Conservation (phyloP, 2,329 filamentous ascomycete species). For the Beauveria medogensis region DNA sequence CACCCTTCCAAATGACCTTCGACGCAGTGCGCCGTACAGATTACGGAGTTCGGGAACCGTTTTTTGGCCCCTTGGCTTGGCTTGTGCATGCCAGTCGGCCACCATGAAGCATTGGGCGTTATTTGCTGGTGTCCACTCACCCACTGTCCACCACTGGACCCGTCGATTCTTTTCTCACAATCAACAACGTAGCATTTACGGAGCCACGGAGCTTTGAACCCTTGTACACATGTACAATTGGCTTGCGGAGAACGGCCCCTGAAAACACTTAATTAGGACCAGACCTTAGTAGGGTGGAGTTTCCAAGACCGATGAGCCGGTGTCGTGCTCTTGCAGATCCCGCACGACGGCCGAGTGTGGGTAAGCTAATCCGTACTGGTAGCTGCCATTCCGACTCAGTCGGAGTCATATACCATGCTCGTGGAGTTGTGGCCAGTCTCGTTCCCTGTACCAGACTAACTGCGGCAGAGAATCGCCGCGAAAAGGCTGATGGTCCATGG, state of each 20-base stretch:
- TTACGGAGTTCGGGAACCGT: not conserved
- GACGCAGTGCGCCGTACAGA: not conserved
- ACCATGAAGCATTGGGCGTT: not conserved
- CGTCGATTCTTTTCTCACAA: not conserved
- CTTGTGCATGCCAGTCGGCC: not conserved
- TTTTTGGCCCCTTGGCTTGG: not conserved
- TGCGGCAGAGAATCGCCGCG: not conserved
- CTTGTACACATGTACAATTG: not conserved
- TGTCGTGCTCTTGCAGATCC: not conserved
- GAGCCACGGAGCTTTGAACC: not conserved
- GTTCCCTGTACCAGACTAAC: not conserved
- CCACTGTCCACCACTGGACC: not conserved
- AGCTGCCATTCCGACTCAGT: not conserved
- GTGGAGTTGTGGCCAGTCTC: not conserved
- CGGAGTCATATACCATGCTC: not conserved
- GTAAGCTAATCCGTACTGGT: not conserved
- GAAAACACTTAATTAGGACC: not conserved
- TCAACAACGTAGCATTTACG: not conserved
- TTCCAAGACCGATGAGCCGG: constrained; percentile 3
- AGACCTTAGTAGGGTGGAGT: not conserved
- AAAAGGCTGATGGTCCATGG: not conserved
- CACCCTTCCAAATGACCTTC: not conserved
- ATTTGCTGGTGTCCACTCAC: not conserved
- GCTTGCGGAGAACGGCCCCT: not conserved
- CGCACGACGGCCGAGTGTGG: not conserved